Base-by-base conservation (phyloP, 2,329 filamentous ascomycete genomes). In the Sarocladium kiliense region DNA sequence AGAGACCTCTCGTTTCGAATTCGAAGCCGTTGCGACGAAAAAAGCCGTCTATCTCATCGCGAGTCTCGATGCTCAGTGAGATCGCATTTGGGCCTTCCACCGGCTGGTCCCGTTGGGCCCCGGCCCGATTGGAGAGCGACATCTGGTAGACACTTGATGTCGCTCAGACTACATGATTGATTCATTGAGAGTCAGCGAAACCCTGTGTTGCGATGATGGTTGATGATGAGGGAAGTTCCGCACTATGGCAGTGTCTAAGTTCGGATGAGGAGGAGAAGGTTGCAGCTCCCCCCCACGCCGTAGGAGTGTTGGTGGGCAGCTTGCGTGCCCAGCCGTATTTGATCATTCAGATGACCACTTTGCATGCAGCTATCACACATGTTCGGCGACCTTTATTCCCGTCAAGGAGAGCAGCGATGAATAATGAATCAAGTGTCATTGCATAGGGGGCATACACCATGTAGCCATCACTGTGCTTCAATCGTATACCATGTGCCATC, bases 1-100 rank as follows among this genome's bases (percentile, higher is more conserved):
- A 65, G 21, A 37, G 37, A 19, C 42, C 41, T 56, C 36, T 55
- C 37, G 56, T 59, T 1, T 23, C 19, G 23, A 16, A 14, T 23
- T 61, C 55, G 25, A 62, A 59, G n/a, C 58, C 62, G 54, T 65
- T 65, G 25, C 63, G 58, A 2, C 5, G 7, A 19, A 65, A 64
- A 36, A 65, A 65, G 0, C 27, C 55, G 27, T 58, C 41, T 6
- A 56, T 54, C 1, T 21, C 25, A 14, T 32, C 54, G 9, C 18
- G 14, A 5, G 26, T 27, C 23, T 49, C 25, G 44, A 4, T 32
- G 18, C 12, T 6, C 10, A 32, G 44, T 11, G 23, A 32, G 6
- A 16, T 49, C 11, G n/a, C 25, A 27, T n/a, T 21, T 19, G n/a
- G 16, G 3, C 25, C 14, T 32, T 32, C 30, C 30, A 6, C 30